phyloP scores from a whole-genome alignment of 1,139 yeast species.

The Debaryomyces fabryi region DNA sequence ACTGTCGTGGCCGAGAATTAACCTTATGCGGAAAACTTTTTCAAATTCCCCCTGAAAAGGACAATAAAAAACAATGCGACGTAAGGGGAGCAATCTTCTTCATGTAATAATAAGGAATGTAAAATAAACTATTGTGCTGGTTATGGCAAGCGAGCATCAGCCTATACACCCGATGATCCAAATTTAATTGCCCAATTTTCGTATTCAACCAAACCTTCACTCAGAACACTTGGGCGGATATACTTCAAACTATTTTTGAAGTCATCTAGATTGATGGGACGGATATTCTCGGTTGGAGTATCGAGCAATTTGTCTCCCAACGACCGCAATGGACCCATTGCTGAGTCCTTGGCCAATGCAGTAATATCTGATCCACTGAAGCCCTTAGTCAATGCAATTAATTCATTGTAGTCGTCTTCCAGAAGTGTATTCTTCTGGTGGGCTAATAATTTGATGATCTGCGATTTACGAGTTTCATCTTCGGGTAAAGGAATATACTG shows the following conservation, averaged over 20 bases:
- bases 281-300: slow-evolving; percentile 83
- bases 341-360: slow-evolving; percentile 95
- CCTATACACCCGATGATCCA: slow-evolving; percentile 87
- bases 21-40: background rate
- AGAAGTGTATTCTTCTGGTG: slow-evolving; percentile 76
- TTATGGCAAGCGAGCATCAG: slow-evolving; percentile 3
- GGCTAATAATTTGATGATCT: slow-evolving; percentile 66
- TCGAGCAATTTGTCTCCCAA: slow-evolving; percentile 84
- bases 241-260: slow-evolving; percentile 77
- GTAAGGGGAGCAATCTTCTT: slow-evolving; percentile 5
- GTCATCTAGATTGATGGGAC: slow-evolving; percentile 78
- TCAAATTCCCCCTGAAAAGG: slow-evolving; percentile 1
- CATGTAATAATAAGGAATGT: background rate
- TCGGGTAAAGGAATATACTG: slow-evolving; percentile 97
- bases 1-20: background rate
- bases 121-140: background rate
- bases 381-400: slow-evolving; percentile 71
- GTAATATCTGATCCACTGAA: slow-evolving; percentile 95
- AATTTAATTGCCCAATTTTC: slow-evolving; percentile 90
- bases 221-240: slow-evolving; percentile 89
- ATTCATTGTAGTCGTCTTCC: slow-evolving; percentile 60
- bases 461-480: slow-evolving; percentile 74
- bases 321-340: slow-evolving; percentile 95
- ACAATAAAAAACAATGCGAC: slow-evolving; percentile 1
- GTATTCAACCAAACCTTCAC: slow-evolving; percentile 72